These are phyloP conservation scores for Hymenoscyphus infarciens DNA, from an alignment of 2,329 filamentous ascomycete genomes.

Conservation along the genomic window DNA sequence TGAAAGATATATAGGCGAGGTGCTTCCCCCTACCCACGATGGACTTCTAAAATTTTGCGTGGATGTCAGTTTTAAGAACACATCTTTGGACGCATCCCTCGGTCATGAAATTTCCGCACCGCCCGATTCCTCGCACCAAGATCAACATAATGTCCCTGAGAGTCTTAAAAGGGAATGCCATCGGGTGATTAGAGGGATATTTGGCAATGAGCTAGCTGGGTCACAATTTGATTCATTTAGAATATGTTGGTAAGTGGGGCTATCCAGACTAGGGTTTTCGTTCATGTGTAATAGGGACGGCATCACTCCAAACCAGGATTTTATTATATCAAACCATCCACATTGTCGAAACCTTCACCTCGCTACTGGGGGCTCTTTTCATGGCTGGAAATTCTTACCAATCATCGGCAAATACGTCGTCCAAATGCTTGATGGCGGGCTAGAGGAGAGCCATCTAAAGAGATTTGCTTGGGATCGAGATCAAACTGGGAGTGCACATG, in stretches of 20 bases:
- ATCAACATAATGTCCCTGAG: constrained; percentile 39
- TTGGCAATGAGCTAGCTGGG: constrained; percentile 40
- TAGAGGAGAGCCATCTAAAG: constrained; percentile 39
- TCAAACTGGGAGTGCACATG: constrained; percentile 16
- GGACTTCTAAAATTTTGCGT: constrained; percentile 60
- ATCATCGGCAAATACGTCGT: constrained; percentile 58
- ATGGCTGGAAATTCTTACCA: constrained; percentile 63
- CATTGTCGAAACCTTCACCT: constrained; percentile 54
- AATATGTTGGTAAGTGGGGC: constrained; percentile 44
- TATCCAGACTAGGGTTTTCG: not conserved
- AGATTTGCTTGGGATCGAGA: constrained; percentile 45
- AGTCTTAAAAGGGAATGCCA: constrained; percentile 43
- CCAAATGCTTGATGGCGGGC: constrained; percentile 43
- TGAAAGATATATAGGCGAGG: constrained; percentile 19
- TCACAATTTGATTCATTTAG: constrained; percentile 42
- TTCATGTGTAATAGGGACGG: constrained; percentile 48
- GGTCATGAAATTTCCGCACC: constrained; percentile 50
- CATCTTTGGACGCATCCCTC: constrained; percentile 42
- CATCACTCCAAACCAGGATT: constrained; percentile 59
- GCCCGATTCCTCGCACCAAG: constrained; percentile 41
- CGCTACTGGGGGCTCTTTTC: constrained; percentile 60
- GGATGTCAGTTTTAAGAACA: constrained; percentile 56
- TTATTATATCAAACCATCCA: constrained; percentile 54
- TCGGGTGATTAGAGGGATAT: constrained; percentile 41
- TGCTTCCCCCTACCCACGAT: constrained; percentile 45